Evolutionary conservation across 345 rosid genomes (phyloP), one percentile per base, ranked within the genome.

Genomic region (Aquilaria yunnanensis): DNA sequence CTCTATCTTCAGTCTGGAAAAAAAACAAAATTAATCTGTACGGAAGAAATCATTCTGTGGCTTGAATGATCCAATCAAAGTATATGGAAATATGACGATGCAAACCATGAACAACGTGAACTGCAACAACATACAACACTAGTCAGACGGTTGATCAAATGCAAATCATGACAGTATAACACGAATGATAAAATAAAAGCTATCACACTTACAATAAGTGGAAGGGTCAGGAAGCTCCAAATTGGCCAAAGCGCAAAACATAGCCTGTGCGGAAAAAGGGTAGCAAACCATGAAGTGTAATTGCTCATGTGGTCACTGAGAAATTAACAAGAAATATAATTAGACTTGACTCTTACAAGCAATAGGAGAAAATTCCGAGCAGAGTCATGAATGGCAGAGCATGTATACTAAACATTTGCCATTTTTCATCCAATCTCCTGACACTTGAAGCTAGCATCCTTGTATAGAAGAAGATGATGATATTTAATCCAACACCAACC

Each of bases 31-130:
- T 80, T 75, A 93, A 85, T 93, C 97, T 75, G 72, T 79, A 23
- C 97, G 91, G 67, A 83, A 79, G 49, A 67, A 78, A 43, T 85
- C 90, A 73, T 77, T 74, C 66, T 80, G 91, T 7, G 74, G 81
- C 83, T 87, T 90, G 65, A 84, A 78, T 59, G 69, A 83, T 71
- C 78, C 88, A 55, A 87, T 80, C 87, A 90, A 76, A 10, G 88
- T 66, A 66, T 85, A 78, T 49, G 96, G 98, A 68, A 85, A 76
- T 54, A 90, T 74, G 63, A 90, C 88, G 79, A 93, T 83, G 81
- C 84, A 83, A 60, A 93, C 92, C 97, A 93, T 93, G 76, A 90
- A 87, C 74, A 87, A 79, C 11, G 98, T 93, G 75, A 93, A 90
- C 98, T 93, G 92, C 92, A 76, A 46, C 34, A 63, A 63, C 23